Evolutionary conservation across 106 monocot species (phyloP).

Genomic region (Acorus gramineus): DNA sequence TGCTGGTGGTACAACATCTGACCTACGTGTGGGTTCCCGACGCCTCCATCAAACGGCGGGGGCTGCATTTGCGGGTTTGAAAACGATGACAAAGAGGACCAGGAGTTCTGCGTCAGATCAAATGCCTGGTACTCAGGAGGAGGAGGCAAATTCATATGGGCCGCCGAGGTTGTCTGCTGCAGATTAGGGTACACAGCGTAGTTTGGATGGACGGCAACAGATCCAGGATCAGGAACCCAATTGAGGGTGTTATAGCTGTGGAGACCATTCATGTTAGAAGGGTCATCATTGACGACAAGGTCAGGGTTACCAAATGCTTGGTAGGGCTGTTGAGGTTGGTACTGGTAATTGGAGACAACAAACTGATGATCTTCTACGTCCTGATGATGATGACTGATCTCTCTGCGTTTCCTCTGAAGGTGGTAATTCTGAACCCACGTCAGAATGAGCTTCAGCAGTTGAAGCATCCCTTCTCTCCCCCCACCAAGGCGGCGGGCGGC

Average conservation of each 20-base stretch:
- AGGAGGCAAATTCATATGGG: no score
- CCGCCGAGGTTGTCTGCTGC: no score
- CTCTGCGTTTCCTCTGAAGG: slow-evolving; percentile 27
- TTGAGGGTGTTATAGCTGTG: no score
- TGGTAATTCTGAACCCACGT: slow-evolving; percentile 91
- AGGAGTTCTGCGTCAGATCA: slow-evolving; percentile 7
- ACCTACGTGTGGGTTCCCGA: slow-evolving; percentile 9
- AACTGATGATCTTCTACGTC: no score
- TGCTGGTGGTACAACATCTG: slow-evolving; percentile 14
- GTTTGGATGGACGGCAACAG: neutral
- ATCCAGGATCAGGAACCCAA: no score
- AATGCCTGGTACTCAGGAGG: neutral
- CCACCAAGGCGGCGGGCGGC: slow-evolving; percentile 69
- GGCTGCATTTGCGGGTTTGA: neutral
- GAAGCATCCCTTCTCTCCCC: slow-evolving; percentile 42
- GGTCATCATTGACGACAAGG: no score
- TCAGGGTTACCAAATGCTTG: no score
- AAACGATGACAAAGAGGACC: no score
- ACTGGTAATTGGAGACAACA: neutral
- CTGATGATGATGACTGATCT: no score
- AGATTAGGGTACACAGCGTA: neutral
- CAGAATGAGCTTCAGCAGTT: slow-evolving; percentile 83
- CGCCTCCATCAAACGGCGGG: neutral
- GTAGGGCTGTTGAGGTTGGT: neutral
- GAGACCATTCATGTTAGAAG: no score